A percentile compares a stretch with the other conserved stretches of the same genome.
Conservation (phyloP, 495 filamentous ascomycete genomes). For the Aspergillus leporis region DNA sequence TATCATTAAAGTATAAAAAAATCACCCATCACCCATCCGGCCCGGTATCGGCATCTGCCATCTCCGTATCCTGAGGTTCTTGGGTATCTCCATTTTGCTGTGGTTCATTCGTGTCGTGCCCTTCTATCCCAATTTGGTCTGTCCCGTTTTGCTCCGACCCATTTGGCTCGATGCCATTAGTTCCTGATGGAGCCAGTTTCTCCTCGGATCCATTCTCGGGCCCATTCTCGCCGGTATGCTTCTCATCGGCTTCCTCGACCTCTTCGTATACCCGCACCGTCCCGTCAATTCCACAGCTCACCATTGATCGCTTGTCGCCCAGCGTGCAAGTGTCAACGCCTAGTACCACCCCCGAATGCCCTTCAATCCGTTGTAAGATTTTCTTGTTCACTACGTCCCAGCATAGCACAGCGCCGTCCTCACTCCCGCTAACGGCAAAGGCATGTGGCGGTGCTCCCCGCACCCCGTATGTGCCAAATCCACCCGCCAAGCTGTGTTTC, state of each 20-base stretch:
- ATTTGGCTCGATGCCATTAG: neutral
- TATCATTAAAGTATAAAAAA: constrained; percentile 4
- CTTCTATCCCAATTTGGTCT: neutral
- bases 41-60: constrained; percentile 19
- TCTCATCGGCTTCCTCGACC: constrained; percentile 15
- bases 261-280: constrained; percentile 66
- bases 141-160: neutral
- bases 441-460: constrained; percentile 43
- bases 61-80: constrained; percentile 22
- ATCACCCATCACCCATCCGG: constrained; percentile 7
- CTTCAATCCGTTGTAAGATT: constrained; percentile 68
- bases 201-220: neutral
- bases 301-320: constrained; percentile 47
- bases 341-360: constrained; percentile 78
- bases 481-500: constrained; percentile 78
- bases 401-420: constrained; percentile 79
- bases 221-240: neutral
- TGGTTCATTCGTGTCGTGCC: neutral
- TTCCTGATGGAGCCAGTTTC: neutral
- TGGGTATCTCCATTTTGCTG: constrained; percentile 3
- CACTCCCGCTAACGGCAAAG: constrained; percentile 80
- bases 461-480: constrained; percentile 68
- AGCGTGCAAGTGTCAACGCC: constrained; percentile 67
- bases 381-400: constrained; percentile 91
- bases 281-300: constrained; percentile 64